phyloP scores from a whole-genome alignment of 2,329 filamentous ascomycete species.

The Alternaria angustiovoidea region DNA sequence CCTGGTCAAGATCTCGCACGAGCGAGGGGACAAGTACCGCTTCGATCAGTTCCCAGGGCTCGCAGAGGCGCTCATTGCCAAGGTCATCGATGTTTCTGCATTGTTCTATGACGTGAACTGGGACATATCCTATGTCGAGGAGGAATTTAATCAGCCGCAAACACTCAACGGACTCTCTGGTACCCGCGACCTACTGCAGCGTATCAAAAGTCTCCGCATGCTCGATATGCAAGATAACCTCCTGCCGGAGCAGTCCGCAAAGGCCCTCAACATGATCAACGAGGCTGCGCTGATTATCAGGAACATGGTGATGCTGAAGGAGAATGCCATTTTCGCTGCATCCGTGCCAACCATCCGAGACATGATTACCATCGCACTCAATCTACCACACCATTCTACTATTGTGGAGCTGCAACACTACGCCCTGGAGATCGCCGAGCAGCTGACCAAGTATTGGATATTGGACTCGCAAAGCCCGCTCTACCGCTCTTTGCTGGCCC shows the following conservation, averaged over 20 bases:
- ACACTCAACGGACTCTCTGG: slow-evolving; percentile 71
- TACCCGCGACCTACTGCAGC: slow-evolving; percentile 75
- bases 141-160: slow-evolving; percentile 56
- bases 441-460: slow-evolving; percentile 81
- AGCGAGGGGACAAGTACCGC: slow-evolving; percentile 93
- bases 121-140: slow-evolving; percentile 74
- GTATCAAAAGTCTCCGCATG: slow-evolving; percentile 70
- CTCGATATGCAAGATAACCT: slow-evolving; percentile 72
- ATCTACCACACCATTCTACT: slow-evolving; percentile 74
- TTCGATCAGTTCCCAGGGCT: slow-evolving; percentile 91
- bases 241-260: slow-evolving; percentile 73
- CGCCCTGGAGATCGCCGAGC: slow-evolving; percentile 88
- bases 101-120: slow-evolving; percentile 85
- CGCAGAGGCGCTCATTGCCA: slow-evolving; percentile 86
- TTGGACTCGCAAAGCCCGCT: slow-evolving; percentile 78
- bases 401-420: slow-evolving; percentile 89
- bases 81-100: slow-evolving; percentile 78
- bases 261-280: slow-evolving; percentile 77
- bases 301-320: slow-evolving; percentile 93
- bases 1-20: slow-evolving; percentile 92
- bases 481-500: slow-evolving; percentile 74
- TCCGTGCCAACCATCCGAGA: slow-evolving; percentile 80
- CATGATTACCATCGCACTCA: slow-evolving; percentile 81
- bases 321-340: slow-evolving; percentile 85
- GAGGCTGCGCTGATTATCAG: slow-evolving; percentile 88